Base-by-base conservation (phyloP, 2,329 filamentous ascomycete genomes). In the Parastagonospora nodorum region DNA sequence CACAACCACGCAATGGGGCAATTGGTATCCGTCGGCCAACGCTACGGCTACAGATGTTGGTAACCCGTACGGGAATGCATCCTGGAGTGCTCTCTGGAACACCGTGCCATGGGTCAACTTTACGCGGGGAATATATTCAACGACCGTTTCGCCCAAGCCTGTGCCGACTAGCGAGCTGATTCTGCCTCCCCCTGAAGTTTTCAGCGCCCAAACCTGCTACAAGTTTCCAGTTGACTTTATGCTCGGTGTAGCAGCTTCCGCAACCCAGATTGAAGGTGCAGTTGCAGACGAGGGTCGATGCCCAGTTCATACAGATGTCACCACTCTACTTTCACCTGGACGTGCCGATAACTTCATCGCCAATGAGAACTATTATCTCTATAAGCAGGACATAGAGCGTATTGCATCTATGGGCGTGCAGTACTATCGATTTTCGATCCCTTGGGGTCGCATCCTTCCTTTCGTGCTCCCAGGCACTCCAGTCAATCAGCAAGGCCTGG, bases 361-460 rank as follows among this genome's bases (percentile, higher is more conserved):
- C 2, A 80, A 78, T 36, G 79, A 81, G 66, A 76, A 82, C 48
- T 83, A 83, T 60, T 83, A 81, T 52, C 66, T 81, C 7, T 84
- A 83, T 58, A 83, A 82, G 63, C 81, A 83, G 65, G 79, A 83
- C 36, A 82, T 84, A 37, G 80, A 78, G 50, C 75, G 80, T 0
- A 71, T 83, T 8, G 80, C 80, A 1, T 73, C 78, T 2, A 75
- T 84, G 65, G 81, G 81, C 0, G 74, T 81, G 8, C 75, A 75
- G 38, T 77, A 81, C 42, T 82, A 81, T 62, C 78, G 78, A 2
- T 83, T 82, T 53, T 79, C 77, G 4, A 80, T 83, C 46, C 68
- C 79, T 0, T 83, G 81, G 80, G 73, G 78, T 1, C 70, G 81
- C 5, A 80, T 84, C 35, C 59, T 84, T 8, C 81, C 82, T 0